Evolutionary conservation across 1,284 basidiomycete species (phyloP).

Genomic region (Kwoniella shivajii): DNA sequence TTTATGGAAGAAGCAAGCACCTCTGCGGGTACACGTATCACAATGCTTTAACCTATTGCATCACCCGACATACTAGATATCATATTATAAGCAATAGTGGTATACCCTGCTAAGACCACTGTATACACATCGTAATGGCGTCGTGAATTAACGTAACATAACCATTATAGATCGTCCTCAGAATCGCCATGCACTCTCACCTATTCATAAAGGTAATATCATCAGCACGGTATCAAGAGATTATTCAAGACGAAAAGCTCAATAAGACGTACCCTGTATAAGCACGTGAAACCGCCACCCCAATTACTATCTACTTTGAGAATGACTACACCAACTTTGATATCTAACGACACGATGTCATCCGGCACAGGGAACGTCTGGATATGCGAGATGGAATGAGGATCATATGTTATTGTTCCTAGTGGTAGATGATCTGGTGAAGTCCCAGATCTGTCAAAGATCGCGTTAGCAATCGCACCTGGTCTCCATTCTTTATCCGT

Average conservation of each 20-base stretch:
- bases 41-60: no score
- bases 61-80: no score
- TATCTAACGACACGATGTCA: conserved; percentile 66
- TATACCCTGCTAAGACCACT: no score
- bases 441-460: conserved; percentile 38
- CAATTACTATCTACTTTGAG: conserved; percentile 81
- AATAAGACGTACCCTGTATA: conserved; percentile 70
- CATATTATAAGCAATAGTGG: no score
- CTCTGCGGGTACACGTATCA: no score
- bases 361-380: conserved; percentile 82
- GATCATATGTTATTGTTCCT: conserved; percentile 78
- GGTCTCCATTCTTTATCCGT: no score
- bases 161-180: no score
- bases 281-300: conserved; percentile 83
- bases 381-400: conserved; percentile 65
- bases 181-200: conserved; percentile 17
- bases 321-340: conserved; percentile 80
- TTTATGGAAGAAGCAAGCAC: no score
- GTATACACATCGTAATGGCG: no score
- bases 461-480: background rate
- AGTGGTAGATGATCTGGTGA: conserved; percentile 68
- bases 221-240: background rate
- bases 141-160: no score
- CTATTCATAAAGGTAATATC: background rate
- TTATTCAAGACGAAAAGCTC: background rate